Conservation (phyloP, 2,329 filamentous ascomycete genomes). For the Graphilbum sp. region DNA sequence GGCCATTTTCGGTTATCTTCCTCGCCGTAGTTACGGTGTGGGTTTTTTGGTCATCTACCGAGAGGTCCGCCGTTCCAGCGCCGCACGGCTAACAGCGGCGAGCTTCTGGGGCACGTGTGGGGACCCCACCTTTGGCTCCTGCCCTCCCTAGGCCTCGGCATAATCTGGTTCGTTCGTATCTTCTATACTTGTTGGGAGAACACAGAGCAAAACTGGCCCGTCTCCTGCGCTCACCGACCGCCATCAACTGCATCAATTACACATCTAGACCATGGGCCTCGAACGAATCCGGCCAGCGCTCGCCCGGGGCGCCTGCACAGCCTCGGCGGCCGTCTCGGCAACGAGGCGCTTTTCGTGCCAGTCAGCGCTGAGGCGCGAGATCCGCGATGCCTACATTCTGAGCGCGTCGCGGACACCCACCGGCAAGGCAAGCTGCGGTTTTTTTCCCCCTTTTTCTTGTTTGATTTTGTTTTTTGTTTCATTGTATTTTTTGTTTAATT, state of each 20-base stretch:
- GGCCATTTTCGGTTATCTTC: too few relatives aligned
- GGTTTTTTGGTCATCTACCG: too few relatives aligned
- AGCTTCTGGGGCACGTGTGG: too few relatives aligned
- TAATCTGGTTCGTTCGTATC: neutral
- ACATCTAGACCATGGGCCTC: too few relatives aligned
- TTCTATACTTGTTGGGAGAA: neutral
- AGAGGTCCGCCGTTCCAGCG: too few relatives aligned
- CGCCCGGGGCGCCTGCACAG: slow-evolving; percentile 15
- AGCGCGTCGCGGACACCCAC: slow-evolving; percentile 82
- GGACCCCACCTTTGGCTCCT: too few relatives aligned
- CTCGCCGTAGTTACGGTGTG: too few relatives aligned
- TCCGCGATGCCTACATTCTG: slow-evolving; percentile 87
- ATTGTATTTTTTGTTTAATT: neutral
- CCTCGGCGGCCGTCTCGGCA: slow-evolving; percentile 7
- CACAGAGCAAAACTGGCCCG: too few relatives aligned
- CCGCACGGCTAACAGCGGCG: too few relatives aligned
- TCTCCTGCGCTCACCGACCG: neutral
- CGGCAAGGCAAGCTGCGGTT: slow-evolving; percentile 47
- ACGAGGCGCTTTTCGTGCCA: slow-evolving; percentile 29
- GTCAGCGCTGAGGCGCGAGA: slow-evolving; percentile 26
- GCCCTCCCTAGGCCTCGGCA: too few relatives aligned
- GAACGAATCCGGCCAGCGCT: slow-evolving; percentile 5
- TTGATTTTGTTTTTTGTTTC: neutral
- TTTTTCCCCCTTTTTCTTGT: neutral
- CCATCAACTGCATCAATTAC: too few relatives aligned